These are phyloP conservation scores for Carex pumila DNA, from an alignment of 176 grass and related monocot genomes.

Conservation along the genomic window DNA sequence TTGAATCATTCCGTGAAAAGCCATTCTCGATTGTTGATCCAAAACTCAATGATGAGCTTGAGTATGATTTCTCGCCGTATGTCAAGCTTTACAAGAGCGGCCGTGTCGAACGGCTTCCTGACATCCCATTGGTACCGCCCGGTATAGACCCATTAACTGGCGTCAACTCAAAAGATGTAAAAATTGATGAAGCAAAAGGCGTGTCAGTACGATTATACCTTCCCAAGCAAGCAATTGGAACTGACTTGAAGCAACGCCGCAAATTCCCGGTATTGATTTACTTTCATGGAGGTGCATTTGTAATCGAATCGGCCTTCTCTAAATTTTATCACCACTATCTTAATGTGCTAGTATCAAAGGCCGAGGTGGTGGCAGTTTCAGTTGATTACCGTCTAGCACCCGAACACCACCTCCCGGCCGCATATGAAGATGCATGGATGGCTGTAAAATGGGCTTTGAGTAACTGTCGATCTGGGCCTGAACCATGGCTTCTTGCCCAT, in stretches of 20 bases:
- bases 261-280: conserved; percentile 30
- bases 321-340: conserved; percentile 30
- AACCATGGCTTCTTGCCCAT: conserved; percentile 21
- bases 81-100: conserved; percentile 36
- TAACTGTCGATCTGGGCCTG: conserved; percentile 12
- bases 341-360: conserved; percentile 24
- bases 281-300: conserved; percentile 33
- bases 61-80: conserved; percentile 23
- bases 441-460: conserved; percentile 28
- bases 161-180: conserved; percentile 30
- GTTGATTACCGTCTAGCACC: conserved; percentile 38
- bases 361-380: conserved; percentile 24
- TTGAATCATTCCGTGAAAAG: background rate
- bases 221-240: conserved; percentile 2
- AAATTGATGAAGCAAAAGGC: conserved; percentile 15
- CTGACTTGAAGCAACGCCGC: background rate
- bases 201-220: conserved; percentile 31
- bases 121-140: conserved; percentile 19
- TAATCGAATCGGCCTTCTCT: conserved; percentile 38
- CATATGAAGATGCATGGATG: conserved; percentile 35
- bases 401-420: conserved; percentile 32
- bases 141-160: conserved; percentile 12
- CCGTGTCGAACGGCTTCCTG: conserved; percentile 19
- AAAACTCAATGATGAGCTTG: background rate
- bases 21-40: background rate